These are phyloP conservation scores for Nasturtium officinale DNA, from an alignment of 345 rosid genomes.

Conservation along the genomic window DNA sequence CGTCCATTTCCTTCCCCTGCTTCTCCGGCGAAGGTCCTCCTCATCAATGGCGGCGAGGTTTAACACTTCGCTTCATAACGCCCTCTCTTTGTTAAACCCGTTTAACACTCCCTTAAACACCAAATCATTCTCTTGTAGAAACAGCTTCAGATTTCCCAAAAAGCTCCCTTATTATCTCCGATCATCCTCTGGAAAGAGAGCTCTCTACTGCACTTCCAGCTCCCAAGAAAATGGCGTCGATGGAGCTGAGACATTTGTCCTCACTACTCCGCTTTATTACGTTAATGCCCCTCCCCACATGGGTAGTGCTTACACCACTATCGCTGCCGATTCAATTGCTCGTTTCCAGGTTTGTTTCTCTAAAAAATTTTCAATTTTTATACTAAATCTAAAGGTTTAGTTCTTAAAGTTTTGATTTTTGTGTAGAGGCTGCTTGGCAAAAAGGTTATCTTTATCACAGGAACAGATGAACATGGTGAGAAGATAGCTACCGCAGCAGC, in stretches of 20 bases:
- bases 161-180: constrained; percentile 41
- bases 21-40: constrained; percentile 30
- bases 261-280: constrained; percentile 95
- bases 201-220: constrained; percentile 51
- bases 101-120: constrained; percentile 43
- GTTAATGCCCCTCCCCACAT: constrained; percentile 99
- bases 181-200: constrained; percentile 39
- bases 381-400: not conserved
- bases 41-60: constrained; percentile 69
- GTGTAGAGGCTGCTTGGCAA: constrained; percentile 85
- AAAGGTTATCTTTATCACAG: constrained; percentile 79
- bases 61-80: constrained; percentile 59
- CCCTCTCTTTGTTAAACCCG: constrained; percentile 57
- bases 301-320: constrained; percentile 99
- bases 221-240: constrained; percentile 11
- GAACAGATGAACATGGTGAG: constrained; percentile 97
- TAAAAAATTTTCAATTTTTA: constrained; percentile 15
- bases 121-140: constrained; percentile 47
- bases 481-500: constrained; percentile 88
- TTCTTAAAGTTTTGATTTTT: not conserved
- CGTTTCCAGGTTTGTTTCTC: constrained; percentile 76
- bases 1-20: constrained; percentile 23
- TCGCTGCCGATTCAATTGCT: constrained; percentile 92
- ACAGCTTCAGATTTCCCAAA: constrained; percentile 49
- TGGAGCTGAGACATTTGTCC: constrained; percentile 54